These are phyloP conservation scores for Rubus idaeus DNA, from an alignment of 306 rosid species.

Conservation along the genomic window DNA sequence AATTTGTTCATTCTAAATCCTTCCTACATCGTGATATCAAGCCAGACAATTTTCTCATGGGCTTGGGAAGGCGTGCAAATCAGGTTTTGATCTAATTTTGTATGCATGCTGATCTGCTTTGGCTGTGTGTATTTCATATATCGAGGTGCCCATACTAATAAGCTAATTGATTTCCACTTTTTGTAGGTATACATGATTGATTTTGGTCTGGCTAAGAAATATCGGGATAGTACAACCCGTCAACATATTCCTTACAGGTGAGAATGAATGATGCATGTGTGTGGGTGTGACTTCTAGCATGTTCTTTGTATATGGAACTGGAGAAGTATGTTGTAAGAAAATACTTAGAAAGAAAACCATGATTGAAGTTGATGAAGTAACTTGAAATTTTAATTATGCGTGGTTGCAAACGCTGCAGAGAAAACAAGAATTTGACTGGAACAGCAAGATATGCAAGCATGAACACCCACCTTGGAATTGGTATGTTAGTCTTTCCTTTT, in stretches of 20 bases:
- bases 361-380: neutral
- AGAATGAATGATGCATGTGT: constrained; percentile 26
- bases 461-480: constrained; percentile 96
- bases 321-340: neutral
- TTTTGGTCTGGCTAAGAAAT: constrained; percentile 97
- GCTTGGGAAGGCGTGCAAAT: constrained; percentile 95
- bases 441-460: constrained; percentile 98
- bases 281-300: constrained; percentile 5
- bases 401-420: constrained; percentile 54
- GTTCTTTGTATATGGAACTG: neutral
- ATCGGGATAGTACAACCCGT: constrained; percentile 83
- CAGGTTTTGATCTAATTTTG: constrained; percentile 48
- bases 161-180: constrained; percentile 24
- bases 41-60: constrained; percentile 98
- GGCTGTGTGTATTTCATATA: neutral
- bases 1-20: constrained; percentile 84
- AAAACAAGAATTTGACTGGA: constrained; percentile 95
- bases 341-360: neutral
- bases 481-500: constrained; percentile 37
- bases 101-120: neutral
- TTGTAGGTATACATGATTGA: constrained; percentile 60
- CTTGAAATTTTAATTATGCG: constrained; percentile 9
- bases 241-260: constrained; percentile 99
- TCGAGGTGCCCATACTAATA: constrained; percentile 9
- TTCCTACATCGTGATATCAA: constrained; percentile 96